A percentile compares a stretch with the other conserved stretches of the same genome.
phyloP scores from a whole-genome alignment of 495 filamentous ascomycete species.

The Daldinia loculata region DNA sequence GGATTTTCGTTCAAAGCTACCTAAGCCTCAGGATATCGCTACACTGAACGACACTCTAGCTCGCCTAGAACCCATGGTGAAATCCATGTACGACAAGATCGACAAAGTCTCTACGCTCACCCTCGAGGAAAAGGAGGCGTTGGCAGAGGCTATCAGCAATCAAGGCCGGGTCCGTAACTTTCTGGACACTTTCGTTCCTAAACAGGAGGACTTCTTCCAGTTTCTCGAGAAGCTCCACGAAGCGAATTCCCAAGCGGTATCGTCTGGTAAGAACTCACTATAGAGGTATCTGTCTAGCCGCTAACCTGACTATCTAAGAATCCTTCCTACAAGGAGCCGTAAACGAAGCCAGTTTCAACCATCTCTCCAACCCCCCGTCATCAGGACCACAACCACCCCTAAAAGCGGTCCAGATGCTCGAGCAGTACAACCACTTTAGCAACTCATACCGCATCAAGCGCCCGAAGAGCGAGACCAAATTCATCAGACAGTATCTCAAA shows the following conservation, averaged over 20 bases:
- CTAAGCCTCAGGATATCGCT: slow-evolving; percentile 8
- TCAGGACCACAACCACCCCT: slow-evolving; percentile 20
- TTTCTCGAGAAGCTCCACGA: slow-evolving; percentile 31
- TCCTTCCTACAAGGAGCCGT: background rate
- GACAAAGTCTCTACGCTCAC: slow-evolving; percentile 16
- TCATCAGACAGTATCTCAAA: slow-evolving; percentile 33
- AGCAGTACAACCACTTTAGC: slow-evolving; percentile 39
- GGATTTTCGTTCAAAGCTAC: slow-evolving; percentile 13
- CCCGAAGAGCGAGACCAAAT: slow-evolving; percentile 30
- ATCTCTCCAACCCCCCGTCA: background rate
- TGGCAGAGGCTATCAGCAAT: slow-evolving; percentile 5
- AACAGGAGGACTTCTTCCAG: slow-evolving; percentile 27
- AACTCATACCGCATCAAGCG: slow-evolving; percentile 35
- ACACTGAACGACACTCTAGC: slow-evolving; percentile 22
- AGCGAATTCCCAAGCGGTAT: background rate
- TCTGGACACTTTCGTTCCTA: slow-evolving; percentile 26
- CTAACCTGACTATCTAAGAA: slow-evolving; percentile 12
- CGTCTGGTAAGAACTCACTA: slow-evolving; percentile 15
- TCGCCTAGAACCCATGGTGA: slow-evolving; percentile 33
- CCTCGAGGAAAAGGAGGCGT: slow-evolving; percentile 10
- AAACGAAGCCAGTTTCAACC: background rate
- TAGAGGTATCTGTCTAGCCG: background rate
- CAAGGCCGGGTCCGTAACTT: slow-evolving; percentile 19
- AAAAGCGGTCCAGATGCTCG: slow-evolving; percentile 28
- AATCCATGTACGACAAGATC: slow-evolving; percentile 27